Percentiles rank a stretch among this genome's conserved stretches.
phyloP scores from a whole-genome alignment of 768 basidiomycete genomes.

The Pleurotus citrinopileatus region DNA sequence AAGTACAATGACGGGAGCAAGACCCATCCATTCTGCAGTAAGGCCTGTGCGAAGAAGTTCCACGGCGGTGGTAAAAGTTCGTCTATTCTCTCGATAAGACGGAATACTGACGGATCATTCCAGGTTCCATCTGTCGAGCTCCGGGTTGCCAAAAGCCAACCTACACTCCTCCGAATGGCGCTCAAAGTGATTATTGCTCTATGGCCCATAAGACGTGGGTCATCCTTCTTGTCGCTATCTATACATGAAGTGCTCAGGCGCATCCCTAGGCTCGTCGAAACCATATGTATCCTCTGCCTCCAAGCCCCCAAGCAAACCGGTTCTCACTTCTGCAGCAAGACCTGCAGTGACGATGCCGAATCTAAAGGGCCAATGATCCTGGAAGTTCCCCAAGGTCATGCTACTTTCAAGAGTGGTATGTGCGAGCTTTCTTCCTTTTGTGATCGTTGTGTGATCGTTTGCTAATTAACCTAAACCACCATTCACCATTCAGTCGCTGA shows the following conservation, averaged over 20 bases:
- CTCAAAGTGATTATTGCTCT: conserved; percentile 45
- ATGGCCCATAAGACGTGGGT: conserved; percentile 50
- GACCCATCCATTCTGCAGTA: conserved; percentile 62
- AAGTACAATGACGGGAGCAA: conserved; percentile 57
- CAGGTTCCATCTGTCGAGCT: conserved; percentile 44
- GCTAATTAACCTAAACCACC: conserved; percentile 3
- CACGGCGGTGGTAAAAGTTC: conserved; percentile 12
- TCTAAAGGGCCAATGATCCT: conserved; percentile 53
- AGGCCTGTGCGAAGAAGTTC: conserved; percentile 55
- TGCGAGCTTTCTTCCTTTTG: conserved; percentile 7
- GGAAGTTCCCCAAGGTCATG: conserved; percentile 57
- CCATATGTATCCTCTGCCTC: conserved; percentile 58
- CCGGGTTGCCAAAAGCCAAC: conserved; percentile 48
- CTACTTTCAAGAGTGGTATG: conserved; percentile 65
- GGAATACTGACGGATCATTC: conserved; percentile 5
- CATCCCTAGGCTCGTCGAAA: conserved; percentile 38
- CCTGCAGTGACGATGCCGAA: conserved; percentile 53
- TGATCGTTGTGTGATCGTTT: background rate
- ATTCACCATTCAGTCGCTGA: conserved; percentile 42
- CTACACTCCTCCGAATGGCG: conserved; percentile 36
- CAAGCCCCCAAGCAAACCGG: conserved; percentile 50
- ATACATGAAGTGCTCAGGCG: too few species aligned
- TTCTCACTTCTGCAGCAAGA: conserved; percentile 60
- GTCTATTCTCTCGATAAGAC: background rate
- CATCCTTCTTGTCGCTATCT: too few species aligned